Base-by-base conservation (phyloP, 108 stramenopile genomes). In the Stephanodiscus minutulus region DNA sequence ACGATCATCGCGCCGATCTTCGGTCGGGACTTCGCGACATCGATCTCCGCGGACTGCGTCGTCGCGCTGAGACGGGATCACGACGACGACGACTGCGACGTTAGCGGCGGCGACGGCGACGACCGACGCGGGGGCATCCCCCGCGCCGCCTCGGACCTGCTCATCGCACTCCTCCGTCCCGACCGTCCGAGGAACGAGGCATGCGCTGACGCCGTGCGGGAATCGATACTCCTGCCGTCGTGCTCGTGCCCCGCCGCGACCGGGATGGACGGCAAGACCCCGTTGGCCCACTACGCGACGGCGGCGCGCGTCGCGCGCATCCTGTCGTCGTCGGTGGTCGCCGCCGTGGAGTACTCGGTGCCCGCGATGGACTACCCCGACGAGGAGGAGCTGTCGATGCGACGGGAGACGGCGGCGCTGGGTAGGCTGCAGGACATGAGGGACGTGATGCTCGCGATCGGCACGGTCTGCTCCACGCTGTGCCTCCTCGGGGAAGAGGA, bases 371-470 rank as follows among this genome's bases (percentile, higher is more conserved):
- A 5, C 5, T 50, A 6, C 35, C n/a, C 18, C n/a, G 77, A 72
- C 12, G 78, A 55, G 25, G 70, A 71, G 28, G 77, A 79, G 47
- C 37, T 72, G 21, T 52, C 71, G 18, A 72, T 79, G 70, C 52
- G 59, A 18, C 35, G 70, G 27, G 78, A 79, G 43, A 79, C 70
- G 24, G 65, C 71, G 24, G 71, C 65, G 2, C 58, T 79, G 71
- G 61, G 36, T 17, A 47, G 48, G 25, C 24, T 79, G 27, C 78
- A 79, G 36, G 70, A 72, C 66, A 50, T 62, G 66, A 72, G 78
- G 25, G 78, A 72, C 29, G 66, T 79, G 9, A 43, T 79, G 27
- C 12, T 22, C 22, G 72, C 47, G 41, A 54, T 79, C 10, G 77
- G 62, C 2, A 47, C 28, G 22, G 39, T 47, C 0, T 78, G 77